phyloP scores from a whole-genome alignment of 2,329 filamentous ascomycete species.

The Alternaria tenuissima region DNA sequence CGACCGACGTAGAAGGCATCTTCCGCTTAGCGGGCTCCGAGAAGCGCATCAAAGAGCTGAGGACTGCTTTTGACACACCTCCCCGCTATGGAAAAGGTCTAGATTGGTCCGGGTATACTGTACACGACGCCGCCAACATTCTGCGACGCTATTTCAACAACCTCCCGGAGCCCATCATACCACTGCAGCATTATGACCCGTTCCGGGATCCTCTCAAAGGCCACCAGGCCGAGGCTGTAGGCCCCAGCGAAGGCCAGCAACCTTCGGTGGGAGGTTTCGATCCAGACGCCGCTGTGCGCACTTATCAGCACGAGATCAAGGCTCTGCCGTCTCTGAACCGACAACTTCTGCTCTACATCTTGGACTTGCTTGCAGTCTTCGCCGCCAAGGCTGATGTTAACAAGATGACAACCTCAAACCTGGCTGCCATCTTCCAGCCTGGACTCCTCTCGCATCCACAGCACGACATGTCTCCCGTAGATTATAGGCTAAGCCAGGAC shows the following conservation, averaged over 20 bases:
- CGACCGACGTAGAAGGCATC: slow-evolving; percentile 93
- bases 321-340: slow-evolving; percentile 92
- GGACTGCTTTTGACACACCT: slow-evolving; percentile 89
- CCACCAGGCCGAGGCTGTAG: slow-evolving; percentile 74
- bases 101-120: slow-evolving; percentile 96
- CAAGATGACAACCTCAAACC: slow-evolving; percentile 93
- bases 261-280: slow-evolving; percentile 79
- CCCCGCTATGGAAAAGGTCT: slow-evolving; percentile 90
- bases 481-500: slow-evolving; percentile 95
- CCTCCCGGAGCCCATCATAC: slow-evolving; percentile 94
- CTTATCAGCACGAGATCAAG: slow-evolving; percentile 90
- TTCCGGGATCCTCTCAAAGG: slow-evolving; percentile 84
- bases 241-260: slow-evolving; percentile 68
- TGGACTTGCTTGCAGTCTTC: slow-evolving; percentile 95
- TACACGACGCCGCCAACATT: slow-evolving; percentile 97
- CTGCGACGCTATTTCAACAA: slow-evolving; percentile 95
- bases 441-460: slow-evolving; percentile 92
- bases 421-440: slow-evolving; percentile 97
- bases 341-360: slow-evolving; percentile 91
- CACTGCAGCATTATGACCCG: slow-evolving; percentile 87
- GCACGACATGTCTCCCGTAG: slow-evolving; percentile 93
- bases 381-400: slow-evolving; percentile 96
- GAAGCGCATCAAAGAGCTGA: slow-evolving; percentile 97
- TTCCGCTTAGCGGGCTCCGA: slow-evolving; percentile 96
- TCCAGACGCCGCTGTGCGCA: slow-evolving; percentile 75